Percentiles rank a stretch among this genome's conserved stretches.
Conservation (phyloP, 495 filamentous ascomycete genomes). For the Penicillium turbatum region DNA sequence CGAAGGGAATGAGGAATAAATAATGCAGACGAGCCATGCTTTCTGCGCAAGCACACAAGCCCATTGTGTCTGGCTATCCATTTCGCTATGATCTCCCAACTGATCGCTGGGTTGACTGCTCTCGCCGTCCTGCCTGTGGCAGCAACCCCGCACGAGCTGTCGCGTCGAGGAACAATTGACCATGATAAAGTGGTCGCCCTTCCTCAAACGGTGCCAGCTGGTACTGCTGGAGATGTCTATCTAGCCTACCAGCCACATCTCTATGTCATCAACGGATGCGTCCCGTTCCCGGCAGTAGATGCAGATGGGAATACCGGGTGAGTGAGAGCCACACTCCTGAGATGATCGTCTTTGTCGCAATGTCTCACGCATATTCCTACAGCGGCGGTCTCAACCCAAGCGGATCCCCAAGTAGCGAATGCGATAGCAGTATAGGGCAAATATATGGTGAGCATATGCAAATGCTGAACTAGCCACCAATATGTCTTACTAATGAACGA, state of each 20-base stretch:
- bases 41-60: background rate
- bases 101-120: conserved; percentile 1
- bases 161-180: conserved; percentile 35
- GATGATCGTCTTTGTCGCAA: background rate
- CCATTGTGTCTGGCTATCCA: background rate
- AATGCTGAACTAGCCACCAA: background rate
- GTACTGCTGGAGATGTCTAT: conserved; percentile 38
- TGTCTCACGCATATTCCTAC: background rate
- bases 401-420: conserved; percentile 36
- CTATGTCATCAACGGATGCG: conserved; percentile 49
- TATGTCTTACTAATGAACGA: background rate
- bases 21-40: background rate
- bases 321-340: conserved; percentile 5
- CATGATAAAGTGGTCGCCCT: conserved; percentile 45
- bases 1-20: background rate
- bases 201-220: conserved; percentile 43
- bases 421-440: conserved; percentile 45
- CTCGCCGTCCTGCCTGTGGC: conserved; percentile 20
- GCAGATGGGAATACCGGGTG: conserved; percentile 46
- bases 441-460: conserved; percentile 30
- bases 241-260: conserved; percentile 49
- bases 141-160: conserved; percentile 10
- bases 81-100: conserved; percentile 6
- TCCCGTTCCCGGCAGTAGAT: conserved; percentile 53
- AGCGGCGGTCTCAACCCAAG: conserved; percentile 40